These are phyloP conservation scores for Pyricularia grisea DNA, from an alignment of 2,329 filamentous ascomycete species.

Conservation along the genomic window DNA sequence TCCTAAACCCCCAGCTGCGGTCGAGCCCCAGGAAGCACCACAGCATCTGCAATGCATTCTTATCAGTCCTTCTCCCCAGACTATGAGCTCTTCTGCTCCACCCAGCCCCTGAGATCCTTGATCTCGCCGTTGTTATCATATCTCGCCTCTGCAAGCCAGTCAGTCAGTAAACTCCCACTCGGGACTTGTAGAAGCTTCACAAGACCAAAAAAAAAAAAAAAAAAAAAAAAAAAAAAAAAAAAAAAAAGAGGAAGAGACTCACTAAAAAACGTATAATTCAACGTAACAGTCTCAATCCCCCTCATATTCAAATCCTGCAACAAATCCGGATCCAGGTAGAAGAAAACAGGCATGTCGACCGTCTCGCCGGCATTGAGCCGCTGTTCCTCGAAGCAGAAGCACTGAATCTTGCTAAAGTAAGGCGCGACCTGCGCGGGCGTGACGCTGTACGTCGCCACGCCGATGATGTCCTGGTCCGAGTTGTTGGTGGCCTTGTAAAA, in stretches of 20 bases:
- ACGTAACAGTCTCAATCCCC: constrained; percentile 86
- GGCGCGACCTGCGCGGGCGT: constrained; percentile 91
- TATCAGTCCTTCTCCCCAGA: too few species aligned
- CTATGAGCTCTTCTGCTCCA: not conserved
- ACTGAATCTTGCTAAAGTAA: constrained; percentile 99
- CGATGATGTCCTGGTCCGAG: constrained; percentile 87
- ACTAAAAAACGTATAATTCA: constrained; percentile 99
- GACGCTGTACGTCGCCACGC: constrained; percentile 94
- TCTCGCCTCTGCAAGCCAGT: constrained; percentile 4
- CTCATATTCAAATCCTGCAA: constrained; percentile 87
- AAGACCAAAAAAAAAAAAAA: too few species aligned
- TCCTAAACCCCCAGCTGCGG: not conserved
- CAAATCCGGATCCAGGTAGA: constrained; percentile 96
- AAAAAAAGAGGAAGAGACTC: constrained; percentile 31
- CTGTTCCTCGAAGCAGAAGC: constrained; percentile 98
- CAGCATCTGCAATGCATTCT: not conserved
- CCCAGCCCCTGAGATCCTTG: constrained; percentile 1
- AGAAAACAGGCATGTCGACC: constrained; percentile 99
- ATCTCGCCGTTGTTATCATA: constrained; percentile 4
- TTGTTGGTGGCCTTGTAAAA: constrained; percentile 97
- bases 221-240: too few species aligned
- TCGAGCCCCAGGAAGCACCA: not conserved
- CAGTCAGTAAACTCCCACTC: not conserved
- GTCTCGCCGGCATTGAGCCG: constrained; percentile 89
- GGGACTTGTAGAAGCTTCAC: too few species aligned